Evolutionary conservation across 2,329 filamentous ascomycete genomes (phyloP).

Genomic region (Paecilomyces niveus): DNA sequence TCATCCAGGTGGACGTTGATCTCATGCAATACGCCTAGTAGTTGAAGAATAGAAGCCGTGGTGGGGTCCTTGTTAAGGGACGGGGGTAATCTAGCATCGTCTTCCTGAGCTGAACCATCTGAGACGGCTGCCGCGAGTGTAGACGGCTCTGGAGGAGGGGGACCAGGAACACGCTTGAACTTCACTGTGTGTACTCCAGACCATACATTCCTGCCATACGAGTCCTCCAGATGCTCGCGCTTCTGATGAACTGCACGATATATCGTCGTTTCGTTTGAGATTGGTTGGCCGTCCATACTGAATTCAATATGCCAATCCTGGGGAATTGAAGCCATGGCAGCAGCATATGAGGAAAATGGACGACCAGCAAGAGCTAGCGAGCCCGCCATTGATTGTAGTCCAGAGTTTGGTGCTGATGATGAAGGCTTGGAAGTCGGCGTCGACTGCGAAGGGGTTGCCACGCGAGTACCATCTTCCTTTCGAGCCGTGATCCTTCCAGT

Average conservation of each 20-base stretch:
- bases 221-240: conserved; percentile 56
- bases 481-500: conserved; percentile 83
- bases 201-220: conserved; percentile 73
- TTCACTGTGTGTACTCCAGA: conserved; percentile 84
- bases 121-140: conserved; percentile 51
- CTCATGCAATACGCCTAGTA: conserved; percentile 85
- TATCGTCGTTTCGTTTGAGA: conserved; percentile 88
- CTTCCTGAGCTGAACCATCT: conserved; percentile 43
- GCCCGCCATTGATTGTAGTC: conserved; percentile 13
- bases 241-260: conserved; percentile 85
- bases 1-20: conserved; percentile 92
- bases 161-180: conserved; percentile 78
- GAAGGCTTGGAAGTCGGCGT: conserved; percentile 39
- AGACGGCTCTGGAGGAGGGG: conserved; percentile 65
- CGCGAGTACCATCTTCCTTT: conserved; percentile 82
- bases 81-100: conserved; percentile 59
- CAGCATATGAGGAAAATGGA: conserved; percentile 69
- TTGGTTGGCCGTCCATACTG: conserved; percentile 72
- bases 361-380: conserved; percentile 50
- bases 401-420: conserved; percentile 21
- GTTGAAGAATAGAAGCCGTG: conserved; percentile 76
- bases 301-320: conserved; percentile 99
- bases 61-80: conserved; percentile 78
- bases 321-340: conserved; percentile 69
- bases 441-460: conserved; percentile 70